Base-by-base conservation (phyloP, 192 early-diverging fungal genomes). In the Diversispora epigaea region DNA sequence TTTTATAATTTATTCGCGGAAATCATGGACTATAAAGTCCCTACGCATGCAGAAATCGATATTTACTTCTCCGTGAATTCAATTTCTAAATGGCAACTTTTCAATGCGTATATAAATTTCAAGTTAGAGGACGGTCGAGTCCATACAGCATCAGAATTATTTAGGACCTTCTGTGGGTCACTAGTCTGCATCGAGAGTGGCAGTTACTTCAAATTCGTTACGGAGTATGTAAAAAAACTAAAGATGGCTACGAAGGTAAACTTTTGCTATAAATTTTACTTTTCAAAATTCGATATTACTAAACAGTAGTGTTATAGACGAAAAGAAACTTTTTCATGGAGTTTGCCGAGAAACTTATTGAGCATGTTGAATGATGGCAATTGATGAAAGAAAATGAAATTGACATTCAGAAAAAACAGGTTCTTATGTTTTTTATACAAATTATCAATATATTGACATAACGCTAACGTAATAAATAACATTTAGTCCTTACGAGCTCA, bases 221-320 rank as follows among this genome's bases (percentile, higher is more conserved):
- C 47, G 21, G 47, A 68, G 4, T 68, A 49, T 68, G 67, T 47
- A 32, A 68, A 68, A 68, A 68, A 68, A 19, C 67, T 68, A 52
- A 68, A 41, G 22, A 68, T 68, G 22, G 49, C 49, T 68, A 54
- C 52, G 67, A 68, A 68, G 67, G 46, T 68, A 68, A 68, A 63
- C 67, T 32, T 68, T 68, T 68, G 67, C 67, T 68, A 68, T 68
- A 68, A 68, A 68, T 49, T 49, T 68, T 32, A 25, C 49, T 52
- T 68, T 68, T 32, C 49, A 68, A 17, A 63, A 63, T 68, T 15
- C 43, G 22, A 68, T 68, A 50, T 69, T 32, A 52, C 67, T 69
- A 69, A 69, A 52, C 15, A 69, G 52, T 69, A 69, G 49, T 69
- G 67, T 69, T 69, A 69, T 69, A 69, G 67, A 52, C 49, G 67